These are phyloP conservation scores for Cyclotella atomus DNA, from an alignment of 108 stramenopile genomes.

Conservation along the genomic window DNA sequence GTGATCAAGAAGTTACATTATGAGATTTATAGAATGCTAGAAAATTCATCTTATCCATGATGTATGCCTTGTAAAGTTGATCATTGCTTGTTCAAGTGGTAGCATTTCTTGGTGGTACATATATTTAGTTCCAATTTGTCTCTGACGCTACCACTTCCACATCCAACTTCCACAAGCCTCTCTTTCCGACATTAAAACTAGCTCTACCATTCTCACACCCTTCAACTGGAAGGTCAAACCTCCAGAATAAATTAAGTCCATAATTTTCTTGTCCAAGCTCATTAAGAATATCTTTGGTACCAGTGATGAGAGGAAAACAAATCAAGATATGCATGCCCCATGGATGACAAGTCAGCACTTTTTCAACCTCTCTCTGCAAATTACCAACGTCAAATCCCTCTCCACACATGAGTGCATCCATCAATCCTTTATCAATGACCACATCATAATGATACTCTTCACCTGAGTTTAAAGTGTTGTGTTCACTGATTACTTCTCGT, in stretches of 20 bases:
- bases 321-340: no score
- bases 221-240: conserved; percentile 29
- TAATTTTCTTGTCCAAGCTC: conserved; percentile 11
- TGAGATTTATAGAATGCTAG: no score
- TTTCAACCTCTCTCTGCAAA: conserved; percentile 36
- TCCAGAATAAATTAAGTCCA: conserved; percentile 14
- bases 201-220: conserved; percentile 39
- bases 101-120: no score
- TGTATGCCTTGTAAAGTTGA: no score
- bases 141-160: not conserved
- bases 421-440: conserved; percentile 79
- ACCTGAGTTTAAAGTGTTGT: not conserved
- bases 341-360: conserved; percentile 35
- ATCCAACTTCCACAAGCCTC: conserved; percentile 7
- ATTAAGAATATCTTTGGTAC: conserved; percentile 18
- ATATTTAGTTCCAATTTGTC: conserved; percentile 6
- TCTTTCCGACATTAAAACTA: conserved; percentile 33
- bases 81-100: no score
- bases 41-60: no score
- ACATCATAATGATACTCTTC: conserved; percentile 50
- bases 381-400: conserved; percentile 67
- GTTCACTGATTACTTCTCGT: conserved; percentile 14
- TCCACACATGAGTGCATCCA: conserved; percentile 78
- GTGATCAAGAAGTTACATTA: no score
- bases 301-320: conserved; percentile 30